Base-by-base conservation (phyloP, 257 asterid genomes). In the Fraxinus americana region DNA sequence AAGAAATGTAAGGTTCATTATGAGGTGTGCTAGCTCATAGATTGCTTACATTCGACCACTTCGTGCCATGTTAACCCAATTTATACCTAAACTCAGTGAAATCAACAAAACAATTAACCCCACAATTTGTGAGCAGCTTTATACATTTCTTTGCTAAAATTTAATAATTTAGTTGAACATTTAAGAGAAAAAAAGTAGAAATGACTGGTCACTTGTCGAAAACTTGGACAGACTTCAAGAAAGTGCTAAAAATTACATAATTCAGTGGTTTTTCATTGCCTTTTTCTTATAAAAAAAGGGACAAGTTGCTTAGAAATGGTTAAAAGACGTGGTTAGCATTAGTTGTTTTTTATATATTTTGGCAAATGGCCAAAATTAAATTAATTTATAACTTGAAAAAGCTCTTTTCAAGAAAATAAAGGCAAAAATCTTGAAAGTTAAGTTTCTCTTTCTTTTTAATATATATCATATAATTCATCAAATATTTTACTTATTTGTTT, bases 401-500 rank as follows among this genome's bases (percentile, higher is more conserved):
- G 25, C 25, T 54, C 65, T 54, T 52, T 54, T 54, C 65, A 54
- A 54, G 25, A 52, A 52, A 17, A 54, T 54, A n/a, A 54, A 61
- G 59, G 59, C 76, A 57, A 29, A 61, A 43, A 63, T 45, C 21
- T 71, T 71, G 16, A 27, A 41, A 71, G 7, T 12, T 27, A 73
- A 19, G 63, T 73, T 45, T 0, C 17, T 17, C 2, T 79, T 79
- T 19, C 17, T 41, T 70, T 70, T 54, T n/a, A 1, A 16, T 36
- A 36, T 73, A 41, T 19, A 70, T 71, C 41, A n/a, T 12, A 39
- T 4, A 43, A 35, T 13, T 41, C 17, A 45, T 45, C 25, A n/a
- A 1, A 25, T 68, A 52, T 85, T 77, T 71, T 35, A 74, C 45
- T 61, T 66, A 48, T 79, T 39, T 39, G 13, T 39, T 74, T 48